These are phyloP conservation scores for Saccharomyces uvarum DNA, from an alignment of 1,139 yeast genomes.

Conservation along the genomic window DNA sequence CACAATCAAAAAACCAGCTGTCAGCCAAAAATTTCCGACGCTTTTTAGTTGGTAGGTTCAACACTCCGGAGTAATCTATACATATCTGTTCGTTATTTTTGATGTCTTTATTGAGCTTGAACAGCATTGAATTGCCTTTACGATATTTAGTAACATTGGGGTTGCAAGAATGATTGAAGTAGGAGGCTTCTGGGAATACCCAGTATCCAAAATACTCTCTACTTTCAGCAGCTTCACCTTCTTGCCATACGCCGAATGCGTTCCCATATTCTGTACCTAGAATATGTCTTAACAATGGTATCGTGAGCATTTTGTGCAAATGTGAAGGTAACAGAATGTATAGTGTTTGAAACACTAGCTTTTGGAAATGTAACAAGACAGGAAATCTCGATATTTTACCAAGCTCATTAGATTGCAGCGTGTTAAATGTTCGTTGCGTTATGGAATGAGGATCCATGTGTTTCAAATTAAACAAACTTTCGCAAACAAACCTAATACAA, in stretches of 20 bases:
- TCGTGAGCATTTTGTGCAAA: constrained; percentile 37
- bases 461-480: constrained; percentile 20
- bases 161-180: constrained; percentile 59
- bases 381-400: constrained; percentile 46
- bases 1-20: constrained; percentile 58
- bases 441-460: constrained; percentile 8
- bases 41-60: constrained; percentile 37
- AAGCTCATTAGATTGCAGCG: constrained; percentile 50
- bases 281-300: constrained; percentile 39
- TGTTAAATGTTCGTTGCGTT: constrained; percentile 31
- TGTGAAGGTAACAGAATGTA: constrained; percentile 37
- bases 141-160: constrained; percentile 42
- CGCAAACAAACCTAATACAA: constrained; percentile 35
- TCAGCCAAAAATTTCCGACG: constrained; percentile 42
- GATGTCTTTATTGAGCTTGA: constrained; percentile 34
- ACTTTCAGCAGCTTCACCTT: constrained; percentile 36
- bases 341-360: constrained; percentile 46
- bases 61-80: constrained; percentile 54
- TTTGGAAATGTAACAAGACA: constrained; percentile 43
- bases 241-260: constrained; percentile 69
- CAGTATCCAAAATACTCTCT: constrained; percentile 61
- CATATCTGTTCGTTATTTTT: constrained; percentile 45
- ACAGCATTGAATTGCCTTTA: constrained; percentile 32
- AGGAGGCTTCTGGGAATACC: constrained; percentile 62
- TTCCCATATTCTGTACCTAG: constrained; percentile 64